These are phyloP conservation scores for Cystobasidiopsis lactophilus DNA, from an alignment of 768 basidiomycete species.

Conservation along the genomic window DNA sequence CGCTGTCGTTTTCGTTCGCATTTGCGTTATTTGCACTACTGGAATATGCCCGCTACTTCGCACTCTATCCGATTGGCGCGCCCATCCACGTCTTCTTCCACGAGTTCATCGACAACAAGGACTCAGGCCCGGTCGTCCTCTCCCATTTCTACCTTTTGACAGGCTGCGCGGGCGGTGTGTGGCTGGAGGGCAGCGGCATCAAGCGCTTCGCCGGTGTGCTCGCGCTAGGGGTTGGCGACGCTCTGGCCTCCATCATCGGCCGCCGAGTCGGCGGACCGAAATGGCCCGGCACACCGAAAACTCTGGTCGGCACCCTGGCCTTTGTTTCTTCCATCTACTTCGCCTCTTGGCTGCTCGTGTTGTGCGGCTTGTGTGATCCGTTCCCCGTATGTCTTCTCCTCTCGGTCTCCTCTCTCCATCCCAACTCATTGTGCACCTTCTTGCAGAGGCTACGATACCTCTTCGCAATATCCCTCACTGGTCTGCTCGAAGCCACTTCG, in stretches of 20 bases:
- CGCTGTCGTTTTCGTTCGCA: slow-evolving; percentile 79
- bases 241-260: slow-evolving; percentile 79
- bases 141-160: slow-evolving; percentile 94
- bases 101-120: slow-evolving; percentile 88
- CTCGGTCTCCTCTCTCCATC: background rate
- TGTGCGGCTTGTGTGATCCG: slow-evolving; percentile 42
- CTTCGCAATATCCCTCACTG: slow-evolving; percentile 39
- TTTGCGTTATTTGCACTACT: slow-evolving; percentile 88
- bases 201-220: slow-evolving; percentile 65
- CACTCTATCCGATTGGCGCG: slow-evolving; percentile 86
- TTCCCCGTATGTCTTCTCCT: slow-evolving; percentile 45
- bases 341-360: slow-evolving; percentile 47
- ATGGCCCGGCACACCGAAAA: slow-evolving; percentile 77
- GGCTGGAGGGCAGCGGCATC: slow-evolving; percentile 71
- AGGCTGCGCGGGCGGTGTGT: slow-evolving; percentile 78
- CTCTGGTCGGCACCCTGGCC: slow-evolving; percentile 71
- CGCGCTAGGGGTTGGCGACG: slow-evolving; percentile 77
- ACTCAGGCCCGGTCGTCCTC: slow-evolving; percentile 82
- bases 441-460: slow-evolving; percentile 45
- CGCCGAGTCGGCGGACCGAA: slow-evolving; percentile 53
- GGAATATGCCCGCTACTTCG: slow-evolving; percentile 96
- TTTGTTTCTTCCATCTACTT: slow-evolving; percentile 49
- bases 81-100: slow-evolving; percentile 85
- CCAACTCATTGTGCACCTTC: background rate
- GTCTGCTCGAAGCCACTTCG: slow-evolving; percentile 68